phyloP scores from a whole-genome alignment of 1,284 basidiomycete species.

The Fomitopsis palustris region DNA sequence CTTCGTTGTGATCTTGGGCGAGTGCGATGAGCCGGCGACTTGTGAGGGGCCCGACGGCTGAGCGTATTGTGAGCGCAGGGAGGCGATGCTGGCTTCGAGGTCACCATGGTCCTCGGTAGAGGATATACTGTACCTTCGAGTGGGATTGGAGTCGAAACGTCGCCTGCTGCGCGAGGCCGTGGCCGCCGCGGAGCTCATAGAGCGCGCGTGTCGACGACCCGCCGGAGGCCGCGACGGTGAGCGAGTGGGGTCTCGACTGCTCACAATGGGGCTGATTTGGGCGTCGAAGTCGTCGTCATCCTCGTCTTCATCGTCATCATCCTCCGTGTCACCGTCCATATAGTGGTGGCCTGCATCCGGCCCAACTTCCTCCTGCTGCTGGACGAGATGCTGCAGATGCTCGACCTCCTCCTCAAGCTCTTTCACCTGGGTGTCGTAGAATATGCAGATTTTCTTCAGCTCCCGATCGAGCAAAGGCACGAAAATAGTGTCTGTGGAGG shows the following conservation, averaged over 20 bases:
- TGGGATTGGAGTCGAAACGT: conserved; percentile 14
- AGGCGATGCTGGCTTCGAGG: conserved; percentile 38
- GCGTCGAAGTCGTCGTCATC: conserved; percentile 46
- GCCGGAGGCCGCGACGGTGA: conserved; percentile 23
- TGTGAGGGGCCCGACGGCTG: conserved; percentile 10
- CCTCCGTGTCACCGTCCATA: conserved; percentile 49
- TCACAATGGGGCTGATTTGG: conserved; percentile 13
- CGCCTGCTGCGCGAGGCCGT: conserved; percentile 14
- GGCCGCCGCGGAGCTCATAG: conserved; percentile 25
- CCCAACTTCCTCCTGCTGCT: conserved; percentile 64
- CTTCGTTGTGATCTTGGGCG: conserved; percentile 31
- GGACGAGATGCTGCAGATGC: conserved; percentile 65
- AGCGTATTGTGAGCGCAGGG: conserved; percentile 25
- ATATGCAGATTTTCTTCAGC: conserved; percentile 76
- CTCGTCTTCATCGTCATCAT: conserved; percentile 69
- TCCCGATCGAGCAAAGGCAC: conserved; percentile 79
- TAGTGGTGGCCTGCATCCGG: conserved; percentile 43
- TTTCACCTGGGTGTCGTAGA: conserved; percentile 78
- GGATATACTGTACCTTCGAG: conserved; percentile 49
- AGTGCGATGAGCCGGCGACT: conserved; percentile 5
- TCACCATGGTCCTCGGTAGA: conserved; percentile 47
- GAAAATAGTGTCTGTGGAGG: conserved; percentile 58
- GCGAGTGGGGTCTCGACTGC: conserved; percentile 19
- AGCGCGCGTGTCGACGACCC: conserved; percentile 32
- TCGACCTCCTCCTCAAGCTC: conserved; percentile 66